A percentile compares a stretch with the other conserved stretches of the same genome.
Conservation (phyloP, 2,329 filamentous ascomycete genomes). For the Nannizziopsis arthrosporioides region DNA sequence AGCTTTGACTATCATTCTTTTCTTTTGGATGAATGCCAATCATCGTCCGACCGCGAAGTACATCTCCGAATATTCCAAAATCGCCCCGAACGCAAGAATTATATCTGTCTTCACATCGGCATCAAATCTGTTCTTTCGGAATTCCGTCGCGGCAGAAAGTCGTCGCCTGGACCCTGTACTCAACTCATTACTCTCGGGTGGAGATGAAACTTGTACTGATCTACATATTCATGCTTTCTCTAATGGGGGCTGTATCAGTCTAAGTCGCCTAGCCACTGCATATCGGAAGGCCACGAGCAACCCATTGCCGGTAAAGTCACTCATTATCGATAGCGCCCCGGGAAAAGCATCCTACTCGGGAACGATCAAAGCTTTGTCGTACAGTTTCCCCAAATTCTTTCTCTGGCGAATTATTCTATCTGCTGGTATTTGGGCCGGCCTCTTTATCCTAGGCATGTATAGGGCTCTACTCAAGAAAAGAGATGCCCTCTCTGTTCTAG, state of each 20-base stretch:
- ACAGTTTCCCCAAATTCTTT: constrained; percentile 24
- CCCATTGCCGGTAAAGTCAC: constrained; percentile 30
- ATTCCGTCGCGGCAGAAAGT: constrained; percentile 18
- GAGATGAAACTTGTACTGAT: constrained; percentile 4
- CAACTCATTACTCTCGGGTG: constrained; percentile 23
- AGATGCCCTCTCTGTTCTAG: constrained; percentile 22
- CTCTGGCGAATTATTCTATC: constrained; percentile 23
- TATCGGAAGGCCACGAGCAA: constrained; percentile 27
- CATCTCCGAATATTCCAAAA: constrained; percentile 32
- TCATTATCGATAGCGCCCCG: constrained; percentile 38
- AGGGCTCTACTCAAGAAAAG: constrained; percentile 15
- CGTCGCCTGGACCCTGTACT: constrained; percentile 27
- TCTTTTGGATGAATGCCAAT: constrained; percentile 41
- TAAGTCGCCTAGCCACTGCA: constrained; percentile 28
- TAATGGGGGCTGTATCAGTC: constrained; percentile 38
- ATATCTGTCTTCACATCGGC: constrained; percentile 32
- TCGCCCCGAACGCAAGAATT: constrained; percentile 35
- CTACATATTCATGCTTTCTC: constrained; percentile 40
- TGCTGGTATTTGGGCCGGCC: constrained; percentile 18
- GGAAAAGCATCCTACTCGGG: constrained; percentile 25
- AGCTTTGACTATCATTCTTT: constrained; percentile 32
- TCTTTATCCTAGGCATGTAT: constrained; percentile 18
- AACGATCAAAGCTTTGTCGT: constrained; percentile 27
- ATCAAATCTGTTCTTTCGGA: constrained; percentile 25
- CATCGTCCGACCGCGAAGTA: constrained; percentile 39